Conservation (phyloP, 202 grass and related monocot genomes). For the Carex sylvatica region DNA sequence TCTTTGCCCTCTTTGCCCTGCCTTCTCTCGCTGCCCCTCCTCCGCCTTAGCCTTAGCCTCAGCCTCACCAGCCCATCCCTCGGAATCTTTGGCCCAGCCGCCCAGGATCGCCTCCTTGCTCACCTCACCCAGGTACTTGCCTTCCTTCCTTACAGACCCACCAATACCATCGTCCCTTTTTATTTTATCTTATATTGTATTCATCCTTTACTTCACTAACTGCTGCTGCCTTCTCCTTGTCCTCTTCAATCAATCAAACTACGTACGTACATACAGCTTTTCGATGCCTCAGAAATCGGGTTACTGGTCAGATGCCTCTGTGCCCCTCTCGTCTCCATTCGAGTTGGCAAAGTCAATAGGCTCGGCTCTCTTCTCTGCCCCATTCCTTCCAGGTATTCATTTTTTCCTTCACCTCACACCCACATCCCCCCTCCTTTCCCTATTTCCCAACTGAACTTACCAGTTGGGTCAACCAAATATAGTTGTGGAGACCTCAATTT, state of each 20-base stretch:
- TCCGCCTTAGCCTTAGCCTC: conserved; percentile 34
- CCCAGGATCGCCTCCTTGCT: conserved; percentile 67
- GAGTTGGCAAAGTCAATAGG: conserved; percentile 66
- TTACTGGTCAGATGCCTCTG: conserved; percentile 77
- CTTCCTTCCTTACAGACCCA: too few species aligned
- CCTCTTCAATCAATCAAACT: neutral
- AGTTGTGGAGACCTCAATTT: too few species aligned
- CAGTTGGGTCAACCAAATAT: too few species aligned
- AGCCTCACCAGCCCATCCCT: conserved; percentile 37
- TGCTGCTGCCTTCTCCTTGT: neutral
- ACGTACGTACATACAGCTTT: conserved; percentile 40
- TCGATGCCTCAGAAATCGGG: conserved; percentile 76
- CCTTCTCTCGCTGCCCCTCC: conserved; percentile 10
- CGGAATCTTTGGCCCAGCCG: conserved; percentile 21
- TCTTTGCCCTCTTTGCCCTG: conserved; percentile 45
- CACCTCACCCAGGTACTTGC: conserved; percentile 64
- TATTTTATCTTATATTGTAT: too few species aligned
- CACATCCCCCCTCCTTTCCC: too few species aligned
- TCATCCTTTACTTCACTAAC: neutral
- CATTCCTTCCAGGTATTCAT: conserved; percentile 49
- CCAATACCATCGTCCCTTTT: too few species aligned
- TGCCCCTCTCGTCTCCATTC: conserved; percentile 77
- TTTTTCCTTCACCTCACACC: neutral
- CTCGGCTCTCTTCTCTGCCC: conserved; percentile 61
- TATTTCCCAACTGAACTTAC: too few species aligned